Conservation (phyloP, 352 stramenopile genomes). For the Phytophthora boehmeriae region DNA sequence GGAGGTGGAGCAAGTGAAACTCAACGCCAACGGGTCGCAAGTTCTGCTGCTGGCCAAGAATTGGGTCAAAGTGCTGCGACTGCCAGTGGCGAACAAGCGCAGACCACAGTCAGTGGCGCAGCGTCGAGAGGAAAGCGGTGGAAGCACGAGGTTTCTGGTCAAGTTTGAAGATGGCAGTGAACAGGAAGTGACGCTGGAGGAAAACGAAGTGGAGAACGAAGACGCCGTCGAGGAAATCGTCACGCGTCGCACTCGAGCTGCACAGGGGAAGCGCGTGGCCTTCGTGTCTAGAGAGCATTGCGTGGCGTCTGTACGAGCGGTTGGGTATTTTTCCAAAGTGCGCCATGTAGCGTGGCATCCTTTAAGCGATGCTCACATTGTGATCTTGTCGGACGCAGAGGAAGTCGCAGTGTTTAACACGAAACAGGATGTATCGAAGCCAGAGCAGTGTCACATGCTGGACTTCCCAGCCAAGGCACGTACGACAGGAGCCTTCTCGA, state of each 20-base stretch:
- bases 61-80: slow-evolving; percentile 67
- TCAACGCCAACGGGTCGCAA: slow-evolving; percentile 62
- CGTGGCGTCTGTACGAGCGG: slow-evolving; percentile 46
- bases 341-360: slow-evolving; percentile 71
- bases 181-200: slow-evolving; percentile 23
- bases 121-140: slow-evolving; percentile 7
- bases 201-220: slow-evolving; percentile 23
- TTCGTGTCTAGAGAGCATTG: slow-evolving; percentile 65
- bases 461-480: slow-evolving; percentile 48
- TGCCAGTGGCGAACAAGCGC: slow-evolving; percentile 37
- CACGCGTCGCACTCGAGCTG: slow-evolving; percentile 16
- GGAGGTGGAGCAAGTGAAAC: slow-evolving; percentile 61
- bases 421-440: slow-evolving; percentile 63
- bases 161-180: slow-evolving; percentile 56
- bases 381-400: slow-evolving; percentile 75
- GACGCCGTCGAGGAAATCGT: slow-evolving; percentile 40
- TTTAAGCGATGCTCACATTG: slow-evolving; percentile 73
- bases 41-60: slow-evolving; percentile 58
- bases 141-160: slow-evolving; percentile 42
- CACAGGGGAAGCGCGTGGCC: slow-evolving; percentile 35
- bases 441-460: slow-evolving; percentile 72
- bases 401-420: slow-evolving; percentile 79
- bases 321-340: slow-evolving; percentile 66
- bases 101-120: slow-evolving; percentile 24
- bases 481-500: slow-evolving; percentile 37